These are phyloP conservation scores for Geranium brycei DNA, from an alignment of 345 rosid genomes.

Conservation along the genomic window DNA sequence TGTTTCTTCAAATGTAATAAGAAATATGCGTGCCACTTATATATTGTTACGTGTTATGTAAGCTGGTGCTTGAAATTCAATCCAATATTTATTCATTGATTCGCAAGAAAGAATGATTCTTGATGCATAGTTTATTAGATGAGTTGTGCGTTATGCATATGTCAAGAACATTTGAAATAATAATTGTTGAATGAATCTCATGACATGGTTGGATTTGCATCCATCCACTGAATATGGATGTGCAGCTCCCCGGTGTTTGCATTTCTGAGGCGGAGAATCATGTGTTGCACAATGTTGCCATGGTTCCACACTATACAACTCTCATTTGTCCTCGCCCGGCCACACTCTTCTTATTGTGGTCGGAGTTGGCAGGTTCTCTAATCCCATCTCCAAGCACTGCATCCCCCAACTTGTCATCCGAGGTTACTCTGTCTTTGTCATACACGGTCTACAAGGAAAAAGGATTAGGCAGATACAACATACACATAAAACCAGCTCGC, in stretches of 20 bases:
- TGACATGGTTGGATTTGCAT: not conserved
- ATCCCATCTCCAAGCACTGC: slow-evolving; percentile 15
- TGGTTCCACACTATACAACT: slow-evolving; percentile 31
- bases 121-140: no score
- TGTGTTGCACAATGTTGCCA: slow-evolving; percentile 42
- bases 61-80: no score
- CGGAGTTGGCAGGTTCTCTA: slow-evolving; percentile 29
- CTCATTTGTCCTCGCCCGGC: slow-evolving; percentile 39
- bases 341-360: slow-evolving; percentile 33
- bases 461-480: no score
- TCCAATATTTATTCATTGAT: no score
- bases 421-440: slow-evolving; percentile 21
- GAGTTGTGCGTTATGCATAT: not conserved
- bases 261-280: slow-evolving; percentile 41
- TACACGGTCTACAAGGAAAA: slow-evolving; percentile 12
- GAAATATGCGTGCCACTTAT: no score
- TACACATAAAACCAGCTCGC: no score
- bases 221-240: slow-evolving; percentile 60
- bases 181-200: no score
- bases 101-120: no score
- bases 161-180: no score
- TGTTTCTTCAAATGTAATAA: no score
- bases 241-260: slow-evolving; percentile 54
- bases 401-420: slow-evolving; percentile 26
- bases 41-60: no score